A percentile compares a stretch with the other conserved stretches of the same genome.
Conservation (phyloP, 345 rosid species). For the Arabis alpina region DNA sequence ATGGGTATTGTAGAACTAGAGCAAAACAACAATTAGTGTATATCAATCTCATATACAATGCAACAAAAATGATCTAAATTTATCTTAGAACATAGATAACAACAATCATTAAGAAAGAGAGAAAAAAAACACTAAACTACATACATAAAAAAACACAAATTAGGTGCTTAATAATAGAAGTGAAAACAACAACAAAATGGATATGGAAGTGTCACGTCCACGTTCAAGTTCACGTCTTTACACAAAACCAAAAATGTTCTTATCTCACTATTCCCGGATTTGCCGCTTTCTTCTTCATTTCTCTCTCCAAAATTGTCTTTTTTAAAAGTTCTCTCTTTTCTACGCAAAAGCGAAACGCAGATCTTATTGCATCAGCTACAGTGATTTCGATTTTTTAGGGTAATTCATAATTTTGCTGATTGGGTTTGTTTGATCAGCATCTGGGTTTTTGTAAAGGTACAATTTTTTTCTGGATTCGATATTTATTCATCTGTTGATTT, state of each 20-base stretch:
- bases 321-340: conserved; percentile 35
- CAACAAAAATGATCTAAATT: not conserved
- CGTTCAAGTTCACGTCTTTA: conserved; percentile 39
- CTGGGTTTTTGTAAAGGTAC: conserved; percentile 43
- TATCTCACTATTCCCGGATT: conserved; percentile 43
- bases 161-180: not conserved
- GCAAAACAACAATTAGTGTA: not conserved
- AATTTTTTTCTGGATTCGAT: conserved; percentile 23
- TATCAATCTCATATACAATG: not conserved
- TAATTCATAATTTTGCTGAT: not conserved
- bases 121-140: not conserved
- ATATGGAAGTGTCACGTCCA: conserved; percentile 31
- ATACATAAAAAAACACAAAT: not conserved
- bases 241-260: conserved; percentile 31
- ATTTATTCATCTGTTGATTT: conserved; percentile 19
- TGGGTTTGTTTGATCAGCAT: conserved; percentile 37
- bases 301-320: conserved; percentile 10
- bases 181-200: not conserved
- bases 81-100: not conserved
- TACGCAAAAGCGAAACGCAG: conserved; percentile 40
- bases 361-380: conserved; percentile 39
- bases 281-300: conserved; percentile 39
- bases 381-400: conserved; percentile 27
- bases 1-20: not conserved
- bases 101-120: not conserved